Percentiles rank a stretch among this genome's conserved stretches.
phyloP scores from a whole-genome alignment of 140 eudicot genomes.

The Oenanthe javanica region DNA sequence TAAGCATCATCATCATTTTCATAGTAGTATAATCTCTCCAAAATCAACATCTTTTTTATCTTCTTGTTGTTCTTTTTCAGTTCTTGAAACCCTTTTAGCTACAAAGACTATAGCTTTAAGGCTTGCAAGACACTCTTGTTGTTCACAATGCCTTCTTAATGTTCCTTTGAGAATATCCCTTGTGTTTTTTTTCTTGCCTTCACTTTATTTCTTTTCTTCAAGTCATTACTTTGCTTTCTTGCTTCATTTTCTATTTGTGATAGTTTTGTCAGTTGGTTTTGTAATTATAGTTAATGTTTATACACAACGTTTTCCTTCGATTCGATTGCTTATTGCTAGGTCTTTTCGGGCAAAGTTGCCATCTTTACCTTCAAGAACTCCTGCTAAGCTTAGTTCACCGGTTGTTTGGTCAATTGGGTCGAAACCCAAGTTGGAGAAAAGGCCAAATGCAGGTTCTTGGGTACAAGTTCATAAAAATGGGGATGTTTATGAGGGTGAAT shows the following conservation, averaged over 20 bases:
- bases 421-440: slow-evolving; percentile 27
- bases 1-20: slow-evolving; percentile 11
- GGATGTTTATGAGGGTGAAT: slow-evolving; percentile 60
- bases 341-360: slow-evolving; percentile 29
- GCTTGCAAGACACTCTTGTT: slow-evolving; percentile 13
- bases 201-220: slow-evolving; percentile 37
- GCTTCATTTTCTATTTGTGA: slow-evolving; percentile 22
- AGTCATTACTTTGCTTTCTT: slow-evolving; percentile 23
- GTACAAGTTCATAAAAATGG: slow-evolving; percentile 51
- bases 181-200: slow-evolving; percentile 32
- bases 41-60: slow-evolving; percentile 18
- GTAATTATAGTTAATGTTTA: slow-evolving; percentile 16
- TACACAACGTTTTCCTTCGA: slow-evolving; percentile 15
- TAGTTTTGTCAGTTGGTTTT: slow-evolving; percentile 19
- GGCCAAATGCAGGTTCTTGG: slow-evolving; percentile 29
- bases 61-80: slow-evolving; percentile 30
- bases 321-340: slow-evolving; percentile 25
- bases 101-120: slow-evolving; percentile 35
- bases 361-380: slow-evolving; percentile 13
- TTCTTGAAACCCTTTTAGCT: slow-evolving; percentile 37
- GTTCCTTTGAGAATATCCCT: slow-evolving; percentile 39
- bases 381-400: slow-evolving; percentile 20
- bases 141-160: slow-evolving; percentile 22
- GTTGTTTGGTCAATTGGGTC: slow-evolving; percentile 80
- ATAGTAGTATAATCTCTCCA: neutral